Base-by-base conservation (phyloP, 108 stramenopile species). In the Pelagomonas calceolata region DNA sequence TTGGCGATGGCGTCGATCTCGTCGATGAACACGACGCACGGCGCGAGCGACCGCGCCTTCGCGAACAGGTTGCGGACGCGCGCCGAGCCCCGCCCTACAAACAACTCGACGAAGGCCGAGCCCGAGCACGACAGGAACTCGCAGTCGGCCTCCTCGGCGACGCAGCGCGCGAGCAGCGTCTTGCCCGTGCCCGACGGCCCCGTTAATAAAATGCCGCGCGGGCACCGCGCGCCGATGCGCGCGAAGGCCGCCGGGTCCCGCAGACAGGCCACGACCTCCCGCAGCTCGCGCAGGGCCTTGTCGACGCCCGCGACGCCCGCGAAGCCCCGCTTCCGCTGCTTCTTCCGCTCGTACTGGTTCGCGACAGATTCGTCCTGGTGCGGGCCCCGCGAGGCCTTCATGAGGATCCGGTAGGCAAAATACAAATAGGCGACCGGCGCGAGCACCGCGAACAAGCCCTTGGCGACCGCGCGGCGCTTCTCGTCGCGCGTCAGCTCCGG, bases 11-110 rank as follows among this genome's bases (percentile, higher is more conserved):
- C 95, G 82, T 96, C 98, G 76, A 98, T 96, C 80, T 98, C 97
- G 78, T 98, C 97, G 76, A 98, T 95, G 82, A 98, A 98, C 65
- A 98, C 85, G 74, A 98, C 96, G 79, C 95, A 96, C 26, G 98
- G 98, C 32, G 91, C 79, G 66, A 84, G 84, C 72, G 82, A 84
- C 70, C 93, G 86, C 17, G 98, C 98, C 66, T 87, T 85, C 21
- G 77, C 85, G 79, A 97, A 97, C n/a, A 99, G 80, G 68, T 96
- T 94, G 45, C 97, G 84, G 65, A 98, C 95, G 69, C 97, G 91
- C 32, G 71, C 67, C 16, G 84, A 85, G 51, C 86, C 85, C 30
- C 83, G 83, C 21, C 90, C 89, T 30, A 90, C 90, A 78, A 85
- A 90, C 91, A 89, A 88, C 81, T 98, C 97, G 44, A 96, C 97